Conservation (phyloP, 495 filamentous ascomycete species). For the Aspergillus taichungensis region DNA sequence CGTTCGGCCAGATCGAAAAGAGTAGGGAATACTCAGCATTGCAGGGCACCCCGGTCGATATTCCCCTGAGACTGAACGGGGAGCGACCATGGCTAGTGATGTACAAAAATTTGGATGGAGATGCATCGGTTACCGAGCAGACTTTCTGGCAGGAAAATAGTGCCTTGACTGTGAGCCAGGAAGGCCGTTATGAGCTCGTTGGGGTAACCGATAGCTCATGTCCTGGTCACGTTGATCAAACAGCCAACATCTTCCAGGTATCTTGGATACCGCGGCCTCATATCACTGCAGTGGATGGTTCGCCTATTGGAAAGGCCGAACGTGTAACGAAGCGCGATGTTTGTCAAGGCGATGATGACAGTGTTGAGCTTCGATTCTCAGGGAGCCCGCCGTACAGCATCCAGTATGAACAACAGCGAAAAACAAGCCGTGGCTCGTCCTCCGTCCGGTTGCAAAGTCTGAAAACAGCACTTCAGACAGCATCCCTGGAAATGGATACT, state of each 20-base stretch:
- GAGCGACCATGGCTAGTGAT: constrained; percentile 71
- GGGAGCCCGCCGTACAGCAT: constrained; percentile 80
- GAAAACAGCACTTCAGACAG: constrained; percentile 59
- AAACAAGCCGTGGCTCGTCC: constrained; percentile 50
- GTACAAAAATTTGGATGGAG: constrained; percentile 55
- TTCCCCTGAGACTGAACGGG: constrained; percentile 78
- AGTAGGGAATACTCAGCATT: constrained; percentile 62
- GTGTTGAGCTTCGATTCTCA: constrained; percentile 66
- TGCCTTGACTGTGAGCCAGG: constrained; percentile 50
- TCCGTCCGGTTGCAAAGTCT: constrained; percentile 56
- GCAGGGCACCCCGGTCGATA: constrained; percentile 59
- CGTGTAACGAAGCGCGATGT: constrained; percentile 64
- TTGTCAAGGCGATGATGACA: constrained; percentile 89
- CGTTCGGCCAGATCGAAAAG: constrained; percentile 75
- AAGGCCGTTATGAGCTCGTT: constrained; percentile 70
- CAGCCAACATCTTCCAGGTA: constrained; percentile 66
- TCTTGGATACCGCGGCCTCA: constrained; percentile 75
- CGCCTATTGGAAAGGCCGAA: constrained; percentile 41
- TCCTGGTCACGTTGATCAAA: constrained; percentile 65
- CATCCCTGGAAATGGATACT: constrained; percentile 77
- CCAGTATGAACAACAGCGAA: constrained; percentile 68
- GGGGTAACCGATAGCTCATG: constrained; percentile 70
- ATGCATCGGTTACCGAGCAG: constrained; percentile 34
- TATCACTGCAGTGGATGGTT: constrained; percentile 55
- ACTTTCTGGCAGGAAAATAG: constrained; percentile 59